Evolutionary conservation across 139 green algal species (phyloP), one percentile per base, ranked within the genome.

Genomic region (Chlorella ohadii): DNA sequence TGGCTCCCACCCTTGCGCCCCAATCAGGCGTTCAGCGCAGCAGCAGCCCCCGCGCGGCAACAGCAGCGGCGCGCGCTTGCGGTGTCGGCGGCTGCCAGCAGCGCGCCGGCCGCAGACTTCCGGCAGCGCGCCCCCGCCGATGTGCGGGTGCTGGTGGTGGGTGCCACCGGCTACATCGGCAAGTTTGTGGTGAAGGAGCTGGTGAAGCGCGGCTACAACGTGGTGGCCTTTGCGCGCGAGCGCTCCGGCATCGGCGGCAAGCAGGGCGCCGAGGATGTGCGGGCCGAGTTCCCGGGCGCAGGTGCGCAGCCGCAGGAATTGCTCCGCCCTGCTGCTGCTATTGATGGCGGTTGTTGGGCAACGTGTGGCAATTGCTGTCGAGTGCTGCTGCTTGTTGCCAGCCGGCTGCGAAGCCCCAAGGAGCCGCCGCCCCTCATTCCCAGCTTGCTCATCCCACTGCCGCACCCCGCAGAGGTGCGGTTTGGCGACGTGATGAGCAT

Each of bases 81-180:
- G 17, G 55, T 28, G 2, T 57, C 80, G 7, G 55, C 70, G 22
- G 31, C 59, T 0, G 57, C 55, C 31, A 9, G 44, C 82, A 23
- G 87, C 81, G 83, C 88, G 1, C 31, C 78, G 0, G 72, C 28
- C 1, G 55, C 72, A 0, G 92, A 95, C 78, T 98, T 92, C 88
- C 86, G 92, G 16, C 78, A 75, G 28, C 91, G 91, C 71, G 83
- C 86, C 0, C 83, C 91, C 39, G 86, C 94, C 72, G 94, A 99
- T 61, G 79, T 98, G 20, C 92, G 90, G 13, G 95, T 99, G 34
- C 83, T 98, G 55, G 95, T 99, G 65, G 94, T 98, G 7, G 97
- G 97, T 1, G 87, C 94, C 44, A 99, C 97, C 0, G 97, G 97
- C 23, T 99, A 99, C 92, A 99, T 99, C 77, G 97, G 97, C 79